Evolutionary conservation across 2,329 filamentous ascomycete genomes (phyloP), one percentile per base, ranked within the genome.

Genomic region (Clarireedia monteithiana): DNA sequence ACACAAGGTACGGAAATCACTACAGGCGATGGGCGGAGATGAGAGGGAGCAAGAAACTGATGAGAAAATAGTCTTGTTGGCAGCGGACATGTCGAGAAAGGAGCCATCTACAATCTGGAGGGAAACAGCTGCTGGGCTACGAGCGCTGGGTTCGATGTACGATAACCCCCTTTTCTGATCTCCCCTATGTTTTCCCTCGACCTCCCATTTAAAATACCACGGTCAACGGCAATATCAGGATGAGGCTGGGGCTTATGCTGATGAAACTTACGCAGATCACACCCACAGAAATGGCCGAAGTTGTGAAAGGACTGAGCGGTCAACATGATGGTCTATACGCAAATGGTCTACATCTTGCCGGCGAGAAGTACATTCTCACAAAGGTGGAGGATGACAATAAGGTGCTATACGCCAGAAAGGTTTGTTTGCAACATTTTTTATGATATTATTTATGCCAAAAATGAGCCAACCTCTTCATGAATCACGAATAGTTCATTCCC

Each of bases 51-150:
- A 58, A 42, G 26, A 47, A 27, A 46, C 67, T 69, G 60, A 67
- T 64, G 55, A 53, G 38, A 40, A 55, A 40, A 65, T 69, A 95
- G 90, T 81, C 83, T 96, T 67, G 81, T 95, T 69, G 86, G 80
- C 75, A 85, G 80, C 67, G 85, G 85, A 68, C 85, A 91, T 71
- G 74, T 95, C 69, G 86, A 94, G 77, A 86, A 90, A 77, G 91
- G 81, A 67, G 88, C 88, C 70, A 91, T 96, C 72, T 84, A 94
- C 78, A 91, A 87, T 73, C 76, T 75, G 62, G 87, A 87, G 65
- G 89, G 90, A 67, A 88, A 88, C 74, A 90, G 85, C 70, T 79
- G 83, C 66, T 95, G 90, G 89, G 90, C 90, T 59, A 71, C 77
- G 44, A 84, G 84, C 27, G 23, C 80, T 53, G 81, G 78, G 64